Conservation (phyloP, 1,284 basidiomycete genomes). For the Leucoagaricus sp. region DNA sequence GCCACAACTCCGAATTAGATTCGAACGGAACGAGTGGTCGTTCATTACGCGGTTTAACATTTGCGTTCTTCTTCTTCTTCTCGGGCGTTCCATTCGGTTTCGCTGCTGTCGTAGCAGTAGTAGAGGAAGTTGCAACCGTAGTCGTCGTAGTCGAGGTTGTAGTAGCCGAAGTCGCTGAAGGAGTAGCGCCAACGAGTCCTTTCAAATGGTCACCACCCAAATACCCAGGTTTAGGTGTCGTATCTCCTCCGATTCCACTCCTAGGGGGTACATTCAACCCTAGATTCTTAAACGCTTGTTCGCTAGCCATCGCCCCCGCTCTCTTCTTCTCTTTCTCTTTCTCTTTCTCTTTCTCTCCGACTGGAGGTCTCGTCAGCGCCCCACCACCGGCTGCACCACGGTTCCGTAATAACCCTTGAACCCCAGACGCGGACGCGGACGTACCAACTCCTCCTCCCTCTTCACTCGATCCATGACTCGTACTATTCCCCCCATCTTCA, state of each 20-base stretch:
- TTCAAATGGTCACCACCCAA: background rate
- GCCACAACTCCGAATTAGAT: constrained; percentile 63
- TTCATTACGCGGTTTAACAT: constrained; percentile 23
- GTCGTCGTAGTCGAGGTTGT: background rate
- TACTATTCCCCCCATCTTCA: constrained; percentile 31
- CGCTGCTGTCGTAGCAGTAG: background rate
- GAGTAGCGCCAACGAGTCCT: background rate
- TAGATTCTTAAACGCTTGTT: constrained; percentile 14
- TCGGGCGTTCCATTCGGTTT: background rate
- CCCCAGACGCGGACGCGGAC: too few species aligned
- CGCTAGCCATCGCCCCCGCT: background rate
- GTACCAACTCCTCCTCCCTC: background rate
- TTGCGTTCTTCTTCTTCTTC: background rate
- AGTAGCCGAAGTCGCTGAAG: background rate
- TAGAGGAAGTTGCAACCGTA: background rate
- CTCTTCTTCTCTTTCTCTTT: background rate
- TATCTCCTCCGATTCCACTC: constrained; percentile 39
- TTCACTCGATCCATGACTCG: constrained; percentile 29
- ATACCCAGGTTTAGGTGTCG: constrained; percentile 38
- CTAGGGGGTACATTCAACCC: constrained; percentile 9
- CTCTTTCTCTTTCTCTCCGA: background rate
- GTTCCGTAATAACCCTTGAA: too few species aligned
- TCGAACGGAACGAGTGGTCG: constrained; percentile 56
- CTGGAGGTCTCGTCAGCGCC: too few species aligned
- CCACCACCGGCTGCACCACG: too few species aligned